Percentiles rank a stretch among this genome's conserved stretches.
These are phyloP conservation scores for Arabis hirsuta DNA, from an alignment of 345 rosid genomes.

Conservation along the genomic window DNA sequence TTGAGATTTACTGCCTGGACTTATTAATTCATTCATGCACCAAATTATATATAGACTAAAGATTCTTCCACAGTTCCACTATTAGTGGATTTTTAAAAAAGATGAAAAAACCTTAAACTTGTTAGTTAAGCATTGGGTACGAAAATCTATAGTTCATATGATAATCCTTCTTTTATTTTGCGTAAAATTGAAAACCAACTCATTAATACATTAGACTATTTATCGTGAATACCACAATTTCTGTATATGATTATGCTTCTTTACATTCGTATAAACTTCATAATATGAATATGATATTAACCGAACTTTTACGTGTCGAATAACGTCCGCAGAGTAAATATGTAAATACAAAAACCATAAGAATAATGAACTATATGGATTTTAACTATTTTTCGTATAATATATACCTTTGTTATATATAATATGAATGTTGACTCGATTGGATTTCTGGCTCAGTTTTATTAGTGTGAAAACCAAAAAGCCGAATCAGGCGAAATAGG, in stretches of 20 bases:
- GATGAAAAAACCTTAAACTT: constrained; percentile 30
- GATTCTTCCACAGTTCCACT: constrained; percentile 18
- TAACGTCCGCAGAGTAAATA: too few species aligned
- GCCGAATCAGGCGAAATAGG: too few species aligned
- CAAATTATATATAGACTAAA: neutral
- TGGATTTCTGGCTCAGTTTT: too few species aligned
- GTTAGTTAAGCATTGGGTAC: constrained; percentile 34
- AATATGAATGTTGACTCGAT: too few species aligned
- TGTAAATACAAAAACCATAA: too few species aligned
- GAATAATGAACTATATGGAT: too few species aligned
- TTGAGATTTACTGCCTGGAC: neutral
- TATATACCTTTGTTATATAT: too few species aligned
- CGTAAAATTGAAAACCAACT: constrained; percentile 33
- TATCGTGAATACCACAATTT: constrained; percentile 17
- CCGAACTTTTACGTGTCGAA: too few species aligned
- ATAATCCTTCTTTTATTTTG: constrained; percentile 24
- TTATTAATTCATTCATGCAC: constrained; percentile 19
- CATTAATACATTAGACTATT: constrained; percentile 14
- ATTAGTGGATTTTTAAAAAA: constrained; percentile 8
- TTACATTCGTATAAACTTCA: neutral
- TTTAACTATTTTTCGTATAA: too few species aligned
- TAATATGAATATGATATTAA: neutral
- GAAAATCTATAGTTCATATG: neutral
- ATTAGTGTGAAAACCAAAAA: too few species aligned
- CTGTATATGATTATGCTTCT: neutral